Base-by-base conservation (phyloP, 495 filamentous ascomycete species). In the Achaetomiella virescens region DNA sequence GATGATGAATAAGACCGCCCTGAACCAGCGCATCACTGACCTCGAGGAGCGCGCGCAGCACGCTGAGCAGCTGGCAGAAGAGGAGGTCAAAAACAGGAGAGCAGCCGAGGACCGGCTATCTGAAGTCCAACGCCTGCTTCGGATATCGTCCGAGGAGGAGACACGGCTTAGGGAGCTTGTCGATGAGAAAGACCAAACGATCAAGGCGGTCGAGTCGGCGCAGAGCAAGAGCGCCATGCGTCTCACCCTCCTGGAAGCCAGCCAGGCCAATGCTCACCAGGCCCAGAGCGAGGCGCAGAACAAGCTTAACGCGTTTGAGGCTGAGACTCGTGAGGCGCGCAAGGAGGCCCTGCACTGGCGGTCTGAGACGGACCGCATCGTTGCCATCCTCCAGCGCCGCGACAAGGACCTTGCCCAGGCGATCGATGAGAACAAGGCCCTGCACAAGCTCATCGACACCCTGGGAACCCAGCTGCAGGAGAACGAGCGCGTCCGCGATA, bases 391-490 rank as follows among this genome's bases (percentile, higher is more conserved):
- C 33, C 66, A 66, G 38, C 69, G 70, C n/a, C 72, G 70, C 52
- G 68, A 71, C 29, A 69, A 68, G 21, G 73, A 76, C 12, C 68
- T 77, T 25, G 55, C 61, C 12, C 65, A 75, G 12, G 59, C 70
- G 3, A 55, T 73, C 12, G 71, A 70, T 33, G 73, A 77, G 54
- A 77, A 72, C 57, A 75, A 72, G 61, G 73, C 80, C 38, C 68
- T 91, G 9, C 79, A 77, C 52, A 84, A 80, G 57, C 82, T 81
- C 24, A 81, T 95, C 61, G 79, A 84, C 57, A 81, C 80, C 6
- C 74, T 92, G 55, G 79, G 80, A 56, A 75, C 78, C 41, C 89
- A 96, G 63, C 82, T 95, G 48, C 85, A 95, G 70, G 91, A 97
- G 70, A 89, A 85, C 67, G 82, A 88, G 66, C 80, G 83, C 58